These are phyloP conservation scores for Microascus cirrosus DNA, from an alignment of 2,329 filamentous ascomycete genomes.

Conservation along the genomic window DNA sequence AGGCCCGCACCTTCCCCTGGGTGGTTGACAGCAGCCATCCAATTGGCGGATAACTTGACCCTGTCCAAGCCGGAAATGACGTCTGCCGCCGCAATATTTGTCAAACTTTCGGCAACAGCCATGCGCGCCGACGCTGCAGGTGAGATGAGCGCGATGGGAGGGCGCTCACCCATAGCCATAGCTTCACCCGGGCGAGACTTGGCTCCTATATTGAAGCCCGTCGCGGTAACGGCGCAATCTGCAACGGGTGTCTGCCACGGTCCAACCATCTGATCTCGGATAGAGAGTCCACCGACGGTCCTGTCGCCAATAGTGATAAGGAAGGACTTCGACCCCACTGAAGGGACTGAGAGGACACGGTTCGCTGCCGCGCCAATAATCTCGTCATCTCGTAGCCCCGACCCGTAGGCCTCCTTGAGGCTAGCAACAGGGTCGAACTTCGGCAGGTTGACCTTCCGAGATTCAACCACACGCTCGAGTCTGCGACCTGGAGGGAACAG, in stretches of 20 bases:
- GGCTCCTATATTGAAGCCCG: constrained; percentile 55
- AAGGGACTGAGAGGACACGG: constrained; percentile 71
- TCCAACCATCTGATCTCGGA: constrained; percentile 90
- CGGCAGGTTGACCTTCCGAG: constrained; percentile 54
- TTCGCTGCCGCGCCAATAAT: constrained; percentile 57
- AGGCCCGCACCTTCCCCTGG: constrained; percentile 84
- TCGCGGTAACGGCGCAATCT: constrained; percentile 86
- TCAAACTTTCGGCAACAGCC: constrained; percentile 86
- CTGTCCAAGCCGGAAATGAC: constrained; percentile 49
- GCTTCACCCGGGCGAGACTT: constrained; percentile 76
- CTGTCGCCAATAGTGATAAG: constrained; percentile 94
- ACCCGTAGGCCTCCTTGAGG: constrained; percentile 53
- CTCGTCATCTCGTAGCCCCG: constrained; percentile 38
- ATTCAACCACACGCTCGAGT: constrained; percentile 63
- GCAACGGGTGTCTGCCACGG: constrained; percentile 93
- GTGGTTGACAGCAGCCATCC: constrained; percentile 96
- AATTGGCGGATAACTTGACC: constrained; percentile 88
- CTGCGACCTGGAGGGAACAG: constrained; percentile 84
- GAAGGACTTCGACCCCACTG: constrained; percentile 95
- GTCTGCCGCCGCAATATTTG: constrained; percentile 79
- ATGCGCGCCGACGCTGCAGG: constrained; percentile 86
- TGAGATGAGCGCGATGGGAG: constrained; percentile 79
- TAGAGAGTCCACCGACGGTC: constrained; percentile 78
- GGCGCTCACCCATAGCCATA: constrained; percentile 96
- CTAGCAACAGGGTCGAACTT: constrained; percentile 59